phyloP scores from a whole-genome alignment of 192 early-diverging fungal species.

The Coemansia sp. region DNA sequence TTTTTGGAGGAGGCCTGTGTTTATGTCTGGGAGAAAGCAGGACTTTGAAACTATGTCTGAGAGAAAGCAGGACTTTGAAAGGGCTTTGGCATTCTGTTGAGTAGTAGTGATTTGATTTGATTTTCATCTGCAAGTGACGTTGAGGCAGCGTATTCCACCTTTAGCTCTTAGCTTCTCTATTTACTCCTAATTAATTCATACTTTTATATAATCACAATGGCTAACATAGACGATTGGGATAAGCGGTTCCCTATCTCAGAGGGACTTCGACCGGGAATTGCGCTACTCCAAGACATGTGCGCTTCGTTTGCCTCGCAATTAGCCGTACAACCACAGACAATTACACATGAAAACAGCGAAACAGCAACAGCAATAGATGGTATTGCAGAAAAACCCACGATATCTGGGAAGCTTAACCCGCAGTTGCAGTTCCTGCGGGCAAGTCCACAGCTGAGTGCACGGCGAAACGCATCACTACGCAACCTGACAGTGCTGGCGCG shows the following conservation, averaged over 20 bases:
- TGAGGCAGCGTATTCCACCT: background rate
- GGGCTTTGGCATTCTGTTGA: too few relatives aligned
- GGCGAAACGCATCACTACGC: constrained; percentile 27
- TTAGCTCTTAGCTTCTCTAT: constrained; percentile 33
- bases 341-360: background rate
- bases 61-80: too few relatives aligned
- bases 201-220: constrained; percentile 51
- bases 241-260: constrained; percentile 18
- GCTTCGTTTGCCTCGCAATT: constrained; percentile 9
- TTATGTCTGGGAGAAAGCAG: too few relatives aligned
- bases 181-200: constrained; percentile 60
- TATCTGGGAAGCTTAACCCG: constrained; percentile 5
- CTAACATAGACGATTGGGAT: constrained; percentile 28
- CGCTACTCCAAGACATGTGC: constrained; percentile 23
- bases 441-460: constrained; percentile 26
- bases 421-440: constrained; percentile 13
- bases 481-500: constrained; percentile 19
- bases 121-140: background rate
- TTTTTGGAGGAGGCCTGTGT: too few relatives aligned
- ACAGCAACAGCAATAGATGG: background rate
- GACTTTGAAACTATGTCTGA: too few relatives aligned
- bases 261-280: constrained; percentile 7
- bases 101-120: too few relatives aligned
- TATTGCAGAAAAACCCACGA: background rate
- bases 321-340: background rate